Evolutionary conservation across 495 filamentous ascomycete species (phyloP).

Genomic region (Cercophora newfieldiana): DNA sequence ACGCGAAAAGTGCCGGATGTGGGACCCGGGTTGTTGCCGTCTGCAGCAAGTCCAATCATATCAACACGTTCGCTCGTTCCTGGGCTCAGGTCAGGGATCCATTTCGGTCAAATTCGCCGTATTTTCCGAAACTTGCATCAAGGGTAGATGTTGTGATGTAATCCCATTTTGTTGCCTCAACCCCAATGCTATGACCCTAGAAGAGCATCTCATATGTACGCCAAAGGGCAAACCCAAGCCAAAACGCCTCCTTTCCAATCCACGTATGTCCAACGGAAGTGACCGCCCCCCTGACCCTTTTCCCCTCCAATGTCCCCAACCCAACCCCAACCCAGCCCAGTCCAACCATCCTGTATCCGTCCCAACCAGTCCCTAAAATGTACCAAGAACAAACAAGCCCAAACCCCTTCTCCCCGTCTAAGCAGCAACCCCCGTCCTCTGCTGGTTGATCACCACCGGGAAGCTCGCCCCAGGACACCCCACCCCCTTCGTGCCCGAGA

Average conservation of each 20-base stretch:
- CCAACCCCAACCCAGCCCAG: neutral
- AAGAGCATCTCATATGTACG: neutral
- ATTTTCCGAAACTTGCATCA: too few species aligned
- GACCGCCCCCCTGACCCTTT: neutral
- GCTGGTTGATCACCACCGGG: constrained; percentile 22
- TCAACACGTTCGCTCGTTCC: too few species aligned
- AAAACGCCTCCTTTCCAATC: neutral
- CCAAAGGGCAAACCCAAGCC: neutral
- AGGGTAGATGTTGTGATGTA: too few species aligned
- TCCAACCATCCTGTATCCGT: neutral
- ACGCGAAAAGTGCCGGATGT: too few species aligned
- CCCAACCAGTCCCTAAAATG: neutral
- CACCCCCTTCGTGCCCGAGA: constrained; percentile 23
- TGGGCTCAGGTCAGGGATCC: too few species aligned
- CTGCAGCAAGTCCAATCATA: too few species aligned
- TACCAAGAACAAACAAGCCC: neutral
- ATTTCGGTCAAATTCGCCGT: too few species aligned
- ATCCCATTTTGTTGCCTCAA: neutral
- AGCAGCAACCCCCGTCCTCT: constrained; percentile 19
- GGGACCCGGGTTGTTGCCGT: too few species aligned
- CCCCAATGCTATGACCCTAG: neutral
- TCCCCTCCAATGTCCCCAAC: neutral
- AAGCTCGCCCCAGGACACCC: constrained; percentile 28
- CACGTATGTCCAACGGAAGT: neutral
- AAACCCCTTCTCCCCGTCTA: neutral